Base-by-base conservation (phyloP, 768 basidiomycete genomes). In the Xerocomus spinulosus region DNA sequence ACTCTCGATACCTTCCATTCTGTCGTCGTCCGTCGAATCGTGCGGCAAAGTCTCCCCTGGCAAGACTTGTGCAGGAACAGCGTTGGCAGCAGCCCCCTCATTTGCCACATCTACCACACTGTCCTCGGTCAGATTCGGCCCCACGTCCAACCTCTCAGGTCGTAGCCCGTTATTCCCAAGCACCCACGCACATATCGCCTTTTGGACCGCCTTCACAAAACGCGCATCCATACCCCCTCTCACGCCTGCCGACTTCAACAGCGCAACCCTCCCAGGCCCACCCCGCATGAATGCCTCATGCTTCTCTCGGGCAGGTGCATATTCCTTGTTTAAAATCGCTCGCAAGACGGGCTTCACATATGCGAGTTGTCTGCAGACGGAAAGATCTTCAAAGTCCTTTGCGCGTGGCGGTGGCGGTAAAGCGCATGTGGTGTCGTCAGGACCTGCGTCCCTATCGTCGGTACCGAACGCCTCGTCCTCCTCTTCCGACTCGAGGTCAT, bases 321-420 rank as follows among this genome's bases (percentile, higher is more conserved):
- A 89, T 26, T 60, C 55, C 26, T 76, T 76, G 28, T 73, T 74
- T 28, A 90, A 61, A 26, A 88, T 76, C 2, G 80, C 82, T 21
- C 57, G 64, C 35, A 91, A 66, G 13, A 88, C 71, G 2, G 80
- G 80, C 51, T 83, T 87, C 23, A 77, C 72, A 56, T 86, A 87
- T 10, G 68, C 74, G 46, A 91, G 78, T 53, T 90, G 85, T 32
- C 77, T 66, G 17, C 70, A 70, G 7, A 86, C 72, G 6, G 72
- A 46, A 25, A 87, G 71, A 18, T 71, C 63, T 33, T 53, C 59
- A 53, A 86, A 87, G n/a, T 66, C 63, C 0, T 59, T 56, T 2
- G 81, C 77, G 13, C 73, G 67, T 23, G 78, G 74, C 28, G 73
- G 62, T 4, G 62, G 59, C 12, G 58, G 61, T 15, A 60, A 56